These are phyloP conservation scores for Thermomucor indicae-seudaticae DNA, from an alignment of 371 early-diverging fungal species.

Conservation along the genomic window DNA sequence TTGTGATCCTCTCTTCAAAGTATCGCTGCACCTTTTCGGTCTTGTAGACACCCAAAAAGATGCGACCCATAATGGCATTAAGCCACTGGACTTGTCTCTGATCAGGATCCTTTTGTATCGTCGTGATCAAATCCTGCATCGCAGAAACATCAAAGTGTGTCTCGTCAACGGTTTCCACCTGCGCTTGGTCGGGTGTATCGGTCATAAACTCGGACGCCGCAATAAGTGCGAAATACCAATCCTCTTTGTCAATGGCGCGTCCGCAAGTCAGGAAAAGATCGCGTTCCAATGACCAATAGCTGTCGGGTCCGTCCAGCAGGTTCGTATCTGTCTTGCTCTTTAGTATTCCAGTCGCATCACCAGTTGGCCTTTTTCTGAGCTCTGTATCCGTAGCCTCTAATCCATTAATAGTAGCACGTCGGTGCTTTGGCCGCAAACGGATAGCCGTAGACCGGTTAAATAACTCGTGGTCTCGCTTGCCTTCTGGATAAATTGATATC, in stretches of 20 bases:
- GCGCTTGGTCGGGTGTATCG: conserved; percentile 14
- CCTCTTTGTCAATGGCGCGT: conserved; percentile 77
- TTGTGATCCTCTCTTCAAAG: conserved; percentile 59
- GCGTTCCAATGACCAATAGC: conserved; percentile 13
- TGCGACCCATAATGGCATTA: conserved; percentile 84
- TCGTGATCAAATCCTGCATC: conserved; percentile 42
- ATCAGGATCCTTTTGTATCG: conserved; percentile 50
- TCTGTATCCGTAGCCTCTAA: no score
- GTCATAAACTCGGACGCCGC: conserved; percentile 34
- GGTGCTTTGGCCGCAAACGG: conserved; percentile 30
- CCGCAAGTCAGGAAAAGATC: conserved; percentile 48
- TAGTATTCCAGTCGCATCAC: neutral
- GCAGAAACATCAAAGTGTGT: conserved; percentile 47
- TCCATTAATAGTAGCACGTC: neutral
- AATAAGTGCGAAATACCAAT: conserved; percentile 74
- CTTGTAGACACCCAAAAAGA: conserved; percentile 68
- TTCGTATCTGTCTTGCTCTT: conserved; percentile 10
- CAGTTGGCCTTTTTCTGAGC: conserved; percentile 1
- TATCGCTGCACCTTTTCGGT: conserved; percentile 54
- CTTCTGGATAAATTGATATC: conserved; percentile 60
- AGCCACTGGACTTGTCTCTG: conserved; percentile 73
- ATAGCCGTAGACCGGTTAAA: conserved; percentile 52
- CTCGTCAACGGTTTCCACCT: conserved; percentile 37
- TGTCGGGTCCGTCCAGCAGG: conserved; percentile 3
- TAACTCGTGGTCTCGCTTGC: conserved; percentile 49